phyloP scores from a whole-genome alignment of 1,284 basidiomycete genomes.

The Pisolithus thermaeus region DNA sequence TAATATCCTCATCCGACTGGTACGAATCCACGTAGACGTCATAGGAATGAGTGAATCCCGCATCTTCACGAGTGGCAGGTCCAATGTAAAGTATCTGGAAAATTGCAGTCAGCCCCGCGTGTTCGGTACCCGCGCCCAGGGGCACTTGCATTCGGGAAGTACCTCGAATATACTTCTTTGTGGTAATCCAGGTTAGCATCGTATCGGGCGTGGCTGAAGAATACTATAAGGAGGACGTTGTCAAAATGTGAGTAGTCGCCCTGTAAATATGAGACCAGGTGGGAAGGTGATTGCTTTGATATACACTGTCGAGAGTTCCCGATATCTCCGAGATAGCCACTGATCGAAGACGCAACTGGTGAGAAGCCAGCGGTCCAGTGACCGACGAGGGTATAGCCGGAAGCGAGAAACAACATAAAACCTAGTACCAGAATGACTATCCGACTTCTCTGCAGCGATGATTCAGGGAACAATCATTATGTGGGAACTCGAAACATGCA shows the following conservation, averaged over 20 bases:
- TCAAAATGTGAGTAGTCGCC: constrained; percentile 34
- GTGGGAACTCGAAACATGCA: constrained; percentile 4
- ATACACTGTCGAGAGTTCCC: neutral
- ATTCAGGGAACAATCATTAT: neutral
- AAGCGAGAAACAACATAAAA: constrained; percentile 9
- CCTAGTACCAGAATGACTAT: constrained; percentile 2
- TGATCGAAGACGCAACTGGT: neutral
- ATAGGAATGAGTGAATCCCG: constrained; percentile 43
- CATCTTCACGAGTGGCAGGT: constrained; percentile 41
- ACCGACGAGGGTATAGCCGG: neutral
- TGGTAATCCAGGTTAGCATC: constrained; percentile 42
- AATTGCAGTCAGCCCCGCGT: neutral
- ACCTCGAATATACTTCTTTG: constrained; percentile 40
- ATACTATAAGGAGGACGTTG: constrained; percentile 40
- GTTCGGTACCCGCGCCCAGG: too few relatives aligned
- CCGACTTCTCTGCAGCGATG: constrained; percentile 6
- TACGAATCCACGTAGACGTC: constrained; percentile 46
- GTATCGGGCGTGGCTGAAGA: constrained; percentile 47
- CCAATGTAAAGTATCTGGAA: constrained; percentile 44
- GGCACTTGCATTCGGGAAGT: constrained; percentile 44
- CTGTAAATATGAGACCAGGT: constrained; percentile 5
- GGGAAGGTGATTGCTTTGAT: constrained; percentile 2
- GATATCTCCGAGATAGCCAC: neutral
- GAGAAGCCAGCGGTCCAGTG: constrained; percentile 3
- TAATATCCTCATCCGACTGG: constrained; percentile 36